Base-by-base conservation (phyloP, 139 green algal species). In the Chlorella sp. region DNA sequence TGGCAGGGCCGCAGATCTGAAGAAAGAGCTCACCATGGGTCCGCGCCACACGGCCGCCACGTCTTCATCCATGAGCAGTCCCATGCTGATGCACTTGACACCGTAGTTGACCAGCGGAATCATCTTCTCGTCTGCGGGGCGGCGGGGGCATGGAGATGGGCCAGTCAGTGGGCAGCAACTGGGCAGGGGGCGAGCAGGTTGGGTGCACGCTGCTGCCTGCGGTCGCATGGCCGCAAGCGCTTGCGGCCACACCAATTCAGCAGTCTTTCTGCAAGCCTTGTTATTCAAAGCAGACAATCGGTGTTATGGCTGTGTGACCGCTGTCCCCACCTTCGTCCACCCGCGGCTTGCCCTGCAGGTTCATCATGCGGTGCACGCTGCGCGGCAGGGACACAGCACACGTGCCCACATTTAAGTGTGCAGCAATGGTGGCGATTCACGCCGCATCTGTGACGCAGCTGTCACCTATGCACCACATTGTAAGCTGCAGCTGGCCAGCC, bases 1-100 rank as follows among this genome's bases (percentile, higher is more conserved):
- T n/a, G n/a, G n/a, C n/a, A n/a, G n/a, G n/a, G n/a, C n/a, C n/a
- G n/a, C n/a, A n/a, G n/a, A n/a, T n/a, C n/a, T n/a, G n/a, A n/a
- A n/a, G 94, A 95, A 11, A 7, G 11, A 3, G 28, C 56, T 0
- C 77, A 83, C 93, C 93, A 99, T 98, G 20, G 95, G 96, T 0
- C 96, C 96, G 5, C 96, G 80, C 96, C 95, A 98, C 69, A 97
- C 92, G 0, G 95, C 94, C 6, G 96, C 92, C 48, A 83, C 77
- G 34, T 94, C 93, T 19, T 92, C 88, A 81, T 94, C 83, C 79
- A 98, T 94, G 30, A 99, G 94, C 68, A 97, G 96, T 20, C 94
- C 95, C 91, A 98, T 97, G 51, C 90, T 96, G 93, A 98, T 98
- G 86, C 90, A 93, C 26, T 82, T 80, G 34, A 98, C 92, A 13